Base-by-base conservation (phyloP, 2,329 filamentous ascomycete genomes). In the Coniochaeta ligniaria region DNA sequence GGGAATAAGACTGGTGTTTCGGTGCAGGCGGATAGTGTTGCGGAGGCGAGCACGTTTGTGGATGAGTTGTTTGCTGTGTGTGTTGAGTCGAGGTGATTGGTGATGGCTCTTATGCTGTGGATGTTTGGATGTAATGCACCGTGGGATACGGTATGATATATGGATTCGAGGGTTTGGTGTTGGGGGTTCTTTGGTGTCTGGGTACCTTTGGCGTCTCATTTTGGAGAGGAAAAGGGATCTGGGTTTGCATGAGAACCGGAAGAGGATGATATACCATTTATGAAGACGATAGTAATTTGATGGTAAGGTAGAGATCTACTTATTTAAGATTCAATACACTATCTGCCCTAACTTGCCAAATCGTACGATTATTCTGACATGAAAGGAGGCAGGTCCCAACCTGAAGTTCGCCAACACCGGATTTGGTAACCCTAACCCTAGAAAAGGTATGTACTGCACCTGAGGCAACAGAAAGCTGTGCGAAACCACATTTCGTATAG, bases 41-140 rank as follows among this genome's bases (percentile, higher is more conserved):
- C 67, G 6, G 72, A 74, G 36, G 65, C 58, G 62, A 68, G 59
- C 61, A 80, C 76, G 2, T 80, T 78, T 66, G 77, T 80, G 28
- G 78, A 80, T 61, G 76, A 79, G 62, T 65, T 80, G 38, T 78
- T 78, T 63, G 63, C 65, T 16, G 62, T 69, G 31, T 70, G 64
- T 14, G 63, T 66, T 56, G 26, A 45, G 28, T 35, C 31, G 28
- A 3, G 54, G 31, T 57, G 26, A 36, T 57, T 6, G 20, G n/a
- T n/a, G n/a, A n/a, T n/a, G 28, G 52, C 12, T n/a, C 26, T 35
- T 31, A 38, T 38, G 17, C 11, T 33, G 22, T 16, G n/a, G 17
- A 3, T 22, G 54, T 22, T 36, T 36, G 54, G 24, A 31, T 28
- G 6, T 52, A 52, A n/a, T 4, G 7, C 31, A 31, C 47, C 24